A percentile compares a stretch with the other conserved stretches of the same genome.
Conservation (phyloP, 129 eudicot species). For the Chrysanthemum seticuspe region DNA sequence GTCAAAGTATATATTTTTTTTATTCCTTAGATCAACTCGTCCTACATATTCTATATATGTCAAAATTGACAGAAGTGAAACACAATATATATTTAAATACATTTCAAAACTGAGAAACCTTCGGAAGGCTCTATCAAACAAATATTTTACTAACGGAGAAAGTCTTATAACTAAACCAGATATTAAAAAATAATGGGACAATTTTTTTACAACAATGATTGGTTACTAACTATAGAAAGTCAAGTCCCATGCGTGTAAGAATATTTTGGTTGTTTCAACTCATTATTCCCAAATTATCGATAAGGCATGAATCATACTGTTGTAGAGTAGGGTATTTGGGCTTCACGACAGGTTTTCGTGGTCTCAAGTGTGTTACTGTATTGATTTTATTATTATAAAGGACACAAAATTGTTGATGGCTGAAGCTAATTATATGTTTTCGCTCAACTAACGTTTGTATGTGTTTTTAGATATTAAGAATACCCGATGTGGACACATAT, state of each 20-base stretch:
- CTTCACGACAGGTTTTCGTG: neutral
- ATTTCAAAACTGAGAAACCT: too few relatives aligned
- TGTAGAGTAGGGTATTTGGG: neutral
- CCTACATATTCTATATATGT: too few relatives aligned
- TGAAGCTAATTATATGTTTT: neutral
- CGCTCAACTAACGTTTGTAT: too few relatives aligned
- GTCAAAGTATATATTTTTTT: too few relatives aligned
- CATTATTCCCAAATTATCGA: neutral
- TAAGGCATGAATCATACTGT: conserved; percentile 11
- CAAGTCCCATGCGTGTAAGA: neutral
- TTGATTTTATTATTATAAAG: neutral
- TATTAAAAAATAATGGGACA: neutral
- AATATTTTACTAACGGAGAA: too few relatives aligned
- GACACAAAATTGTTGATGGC: neutral
- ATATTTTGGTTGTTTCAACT: neutral
- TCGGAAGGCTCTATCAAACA: neutral
- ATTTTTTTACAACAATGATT: neutral
- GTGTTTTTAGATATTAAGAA: too few relatives aligned
- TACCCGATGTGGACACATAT: too few relatives aligned
- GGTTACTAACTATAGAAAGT: neutral
- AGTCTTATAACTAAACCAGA: too few relatives aligned
- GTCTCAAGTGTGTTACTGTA: neutral
- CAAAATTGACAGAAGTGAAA: too few relatives aligned
- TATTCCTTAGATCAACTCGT: too few relatives aligned
- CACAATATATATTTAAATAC: too few relatives aligned